A percentile compares a stretch with the other conserved stretches of the same genome.
Conservation (phyloP, 164 flowering plant species). For the Chloranthus sessilifolius region DNA sequence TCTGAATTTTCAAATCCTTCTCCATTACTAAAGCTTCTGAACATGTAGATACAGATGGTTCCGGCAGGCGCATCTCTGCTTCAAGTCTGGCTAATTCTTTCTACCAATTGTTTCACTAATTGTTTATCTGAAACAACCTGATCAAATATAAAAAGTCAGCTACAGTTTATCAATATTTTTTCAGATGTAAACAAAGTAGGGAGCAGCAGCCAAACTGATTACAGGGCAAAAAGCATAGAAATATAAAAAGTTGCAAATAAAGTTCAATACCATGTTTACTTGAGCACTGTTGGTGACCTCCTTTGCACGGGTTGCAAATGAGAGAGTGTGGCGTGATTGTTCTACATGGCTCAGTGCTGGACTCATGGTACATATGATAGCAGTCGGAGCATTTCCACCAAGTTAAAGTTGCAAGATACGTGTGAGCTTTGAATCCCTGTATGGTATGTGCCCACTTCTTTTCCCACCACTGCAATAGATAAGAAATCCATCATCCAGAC, state of each 20-base stretch:
- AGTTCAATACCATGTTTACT: constrained; percentile 79
- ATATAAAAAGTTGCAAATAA: background rate
- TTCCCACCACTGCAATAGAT: constrained; percentile 66
- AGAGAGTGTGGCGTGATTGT: constrained; percentile 91
- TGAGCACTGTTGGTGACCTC: constrained; percentile 97
- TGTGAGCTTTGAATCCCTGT: constrained; percentile 94
- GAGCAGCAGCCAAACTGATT: too few species aligned
- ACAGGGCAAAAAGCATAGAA: too few species aligned
- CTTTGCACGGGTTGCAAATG: constrained; percentile 96
- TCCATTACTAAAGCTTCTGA: constrained; percentile 35
- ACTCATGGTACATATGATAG: constrained; percentile 95
- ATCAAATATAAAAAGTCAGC: constrained; percentile 1
- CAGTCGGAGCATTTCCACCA: constrained; percentile 99
- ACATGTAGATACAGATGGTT: constrained; percentile 34
- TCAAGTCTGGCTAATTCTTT: constrained; percentile 97
- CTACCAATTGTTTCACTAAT: constrained; percentile 85
- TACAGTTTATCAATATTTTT: too few species aligned
- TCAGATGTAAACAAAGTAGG: background rate
- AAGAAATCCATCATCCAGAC: constrained; percentile 4
- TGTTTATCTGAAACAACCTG: constrained; percentile 95
- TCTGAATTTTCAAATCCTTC: constrained; percentile 71
- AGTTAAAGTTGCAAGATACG: constrained; percentile 97
- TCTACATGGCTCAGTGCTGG: constrained; percentile 92
- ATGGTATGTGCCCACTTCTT: constrained; percentile 90
- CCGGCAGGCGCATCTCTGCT: constrained; percentile 91